Evolutionary conservation across 345 rosid species (phyloP).

Genomic region (Crucihimalaya himalaica): DNA sequence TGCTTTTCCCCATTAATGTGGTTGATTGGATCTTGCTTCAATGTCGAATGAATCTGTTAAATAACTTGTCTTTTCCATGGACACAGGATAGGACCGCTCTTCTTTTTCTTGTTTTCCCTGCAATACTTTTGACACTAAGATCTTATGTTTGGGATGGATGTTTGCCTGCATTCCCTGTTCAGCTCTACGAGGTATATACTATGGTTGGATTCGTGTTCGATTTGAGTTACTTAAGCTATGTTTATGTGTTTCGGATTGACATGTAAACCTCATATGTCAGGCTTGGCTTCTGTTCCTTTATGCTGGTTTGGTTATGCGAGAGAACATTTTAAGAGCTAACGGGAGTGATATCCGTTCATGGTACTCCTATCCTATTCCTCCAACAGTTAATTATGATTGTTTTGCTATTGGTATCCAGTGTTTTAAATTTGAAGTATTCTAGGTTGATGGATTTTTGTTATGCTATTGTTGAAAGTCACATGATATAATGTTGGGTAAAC

Average conservation of each 20-base stretch:
- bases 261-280: slow-evolving; percentile 42
- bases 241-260: neutral
- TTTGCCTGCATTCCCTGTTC: slow-evolving; percentile 95
- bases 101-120: slow-evolving; percentile 89
- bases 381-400: neutral
- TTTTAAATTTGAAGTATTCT: neutral
- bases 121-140: slow-evolving; percentile 64
- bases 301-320: slow-evolving; percentile 93
- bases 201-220: neutral
- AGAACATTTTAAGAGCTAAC: slow-evolving; percentile 86
- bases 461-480: neutral
- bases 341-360: slow-evolving; percentile 99
- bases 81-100: slow-evolving; percentile 92
- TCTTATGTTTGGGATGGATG: slow-evolving; percentile 89
- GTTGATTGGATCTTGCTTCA: neutral
- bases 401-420: slow-evolving; percentile 6
- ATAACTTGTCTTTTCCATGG: slow-evolving; percentile 8
- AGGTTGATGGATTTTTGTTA: neutral
- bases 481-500: neutral
- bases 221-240: neutral
- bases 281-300: slow-evolving; percentile 97
- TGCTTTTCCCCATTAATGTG: neutral
- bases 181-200: slow-evolving; percentile 76
- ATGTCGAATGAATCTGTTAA: neutral
- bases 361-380: slow-evolving; percentile 43